Conservation (phyloP, 768 basidiomycete species). For the Suillus occidentalis region DNA sequence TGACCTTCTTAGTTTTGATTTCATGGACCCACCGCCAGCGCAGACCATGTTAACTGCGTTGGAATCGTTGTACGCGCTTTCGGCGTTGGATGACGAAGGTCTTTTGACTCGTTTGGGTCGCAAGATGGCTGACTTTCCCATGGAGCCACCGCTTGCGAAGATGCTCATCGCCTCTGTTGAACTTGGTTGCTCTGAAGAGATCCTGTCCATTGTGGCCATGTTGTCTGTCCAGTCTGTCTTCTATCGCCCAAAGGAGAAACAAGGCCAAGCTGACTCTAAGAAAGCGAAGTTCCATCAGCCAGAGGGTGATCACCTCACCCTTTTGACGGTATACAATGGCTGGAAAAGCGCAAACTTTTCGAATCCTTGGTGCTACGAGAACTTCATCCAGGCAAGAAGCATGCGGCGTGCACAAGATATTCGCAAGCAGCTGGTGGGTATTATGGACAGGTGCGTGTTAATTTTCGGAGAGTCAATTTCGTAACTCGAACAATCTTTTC, state of each 20-base stretch:
- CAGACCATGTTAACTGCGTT: slow-evolving; percentile 96
- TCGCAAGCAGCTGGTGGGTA: slow-evolving; percentile 93
- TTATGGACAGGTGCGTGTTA: slow-evolving; percentile 88
- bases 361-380: slow-evolving; percentile 99
- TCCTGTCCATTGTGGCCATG: slow-evolving; percentile 97
- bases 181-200: slow-evolving; percentile 96
- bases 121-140: slow-evolving; percentile 99
- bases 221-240: slow-evolving; percentile 94
- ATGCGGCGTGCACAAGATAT: slow-evolving; percentile 98
- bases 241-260: slow-evolving; percentile 99
- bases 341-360: slow-evolving; percentile 97
- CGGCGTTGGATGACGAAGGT: slow-evolving; percentile 96
- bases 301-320: slow-evolving; percentile 92
- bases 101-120: slow-evolving; percentile 90
- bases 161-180: slow-evolving; percentile 99
- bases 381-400: slow-evolving; percentile 96
- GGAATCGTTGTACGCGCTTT: slow-evolving; percentile 91
- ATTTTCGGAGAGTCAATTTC: background rate
- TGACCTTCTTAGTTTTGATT: slow-evolving; percentile 95
- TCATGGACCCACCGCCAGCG: slow-evolving; percentile 98
- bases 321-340: slow-evolving; percentile 95
- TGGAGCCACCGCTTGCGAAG: slow-evolving; percentile 95
- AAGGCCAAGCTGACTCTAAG: slow-evolving; percentile 98
- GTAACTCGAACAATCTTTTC: slow-evolving; percentile 13
- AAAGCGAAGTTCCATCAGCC: slow-evolving; percentile 99